A percentile compares a stretch with the other conserved stretches of the same genome.
phyloP scores from a whole-genome alignment of 352 stramenopile genomes.

The Aphanomyces invadans region DNA sequence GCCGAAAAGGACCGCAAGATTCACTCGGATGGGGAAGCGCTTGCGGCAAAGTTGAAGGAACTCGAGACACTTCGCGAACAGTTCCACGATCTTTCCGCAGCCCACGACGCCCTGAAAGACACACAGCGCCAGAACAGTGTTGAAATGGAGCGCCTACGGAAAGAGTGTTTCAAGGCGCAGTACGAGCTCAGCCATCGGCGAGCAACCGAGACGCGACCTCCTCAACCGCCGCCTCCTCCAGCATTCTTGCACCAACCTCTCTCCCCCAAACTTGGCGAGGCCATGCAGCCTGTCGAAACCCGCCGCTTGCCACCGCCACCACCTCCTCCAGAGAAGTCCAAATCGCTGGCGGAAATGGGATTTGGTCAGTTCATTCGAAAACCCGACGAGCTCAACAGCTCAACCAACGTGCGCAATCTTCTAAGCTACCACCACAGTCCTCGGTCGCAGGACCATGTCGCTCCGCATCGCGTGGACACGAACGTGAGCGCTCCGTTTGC shows the following conservation, averaged over 20 bases:
- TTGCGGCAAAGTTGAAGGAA: conserved; percentile 32
- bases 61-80: conserved; percentile 28
- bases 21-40: conserved; percentile 26
- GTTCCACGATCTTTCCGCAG: conserved; percentile 30
- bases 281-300: background rate
- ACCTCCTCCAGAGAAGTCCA: conserved; percentile 21
- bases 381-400: conserved; percentile 23
- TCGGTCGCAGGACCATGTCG: background rate
- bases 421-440: background rate
- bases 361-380: conserved; percentile 12
- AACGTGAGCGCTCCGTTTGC: conserved; percentile 32
- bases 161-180: conserved; percentile 44
- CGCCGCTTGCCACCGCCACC: conserved; percentile 23
- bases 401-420: conserved; percentile 7
- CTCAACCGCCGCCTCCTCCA: conserved; percentile 9
- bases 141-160: conserved; percentile 40
- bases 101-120: conserved; percentile 34
- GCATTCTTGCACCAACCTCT: background rate
- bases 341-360: conserved; percentile 16
- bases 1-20: conserved; percentile 30
- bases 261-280: background rate
- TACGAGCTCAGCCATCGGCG: conserved; percentile 33
- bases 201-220: conserved; percentile 29
- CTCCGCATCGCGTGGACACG: conserved; percentile 14
- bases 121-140: conserved; percentile 30